Evolutionary conservation across 1,284 basidiomycete species (phyloP).

Genomic region (Microbotryum silenes-acaulis): DNA sequence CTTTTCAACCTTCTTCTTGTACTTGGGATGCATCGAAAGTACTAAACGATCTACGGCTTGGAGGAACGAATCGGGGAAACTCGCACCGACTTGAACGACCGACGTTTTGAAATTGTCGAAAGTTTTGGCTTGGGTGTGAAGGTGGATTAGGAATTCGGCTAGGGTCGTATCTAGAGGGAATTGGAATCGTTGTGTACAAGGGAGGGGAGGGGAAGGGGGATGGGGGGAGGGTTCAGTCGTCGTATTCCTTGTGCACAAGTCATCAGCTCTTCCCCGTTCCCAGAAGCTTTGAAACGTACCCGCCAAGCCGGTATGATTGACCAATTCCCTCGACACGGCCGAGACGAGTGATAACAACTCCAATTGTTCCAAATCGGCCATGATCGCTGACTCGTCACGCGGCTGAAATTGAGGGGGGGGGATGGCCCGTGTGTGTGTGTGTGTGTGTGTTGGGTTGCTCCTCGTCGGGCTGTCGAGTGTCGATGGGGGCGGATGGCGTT

Average conservation of each 20-base stretch:
- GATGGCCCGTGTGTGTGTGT: background rate
- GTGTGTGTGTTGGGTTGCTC: background rate
- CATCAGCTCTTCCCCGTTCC: background rate
- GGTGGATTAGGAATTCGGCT: conserved; percentile 88
- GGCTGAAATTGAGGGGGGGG: too few species aligned
- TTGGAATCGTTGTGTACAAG: conserved; percentile 48
- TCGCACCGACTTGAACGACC: conserved; percentile 70
- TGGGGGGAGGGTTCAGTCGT: too few species aligned
- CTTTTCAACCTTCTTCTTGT: conserved; percentile 66
- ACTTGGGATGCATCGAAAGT: conserved; percentile 88
- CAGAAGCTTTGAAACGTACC: background rate
- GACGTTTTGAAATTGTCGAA: conserved; percentile 72
- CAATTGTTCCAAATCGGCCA: conserved; percentile 48
- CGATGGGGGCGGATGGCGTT: too few species aligned
- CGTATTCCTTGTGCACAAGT: too few species aligned
- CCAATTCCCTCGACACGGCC: conserved; percentile 80
- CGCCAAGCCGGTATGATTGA: conserved; percentile 57
- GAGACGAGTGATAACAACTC: conserved; percentile 81
- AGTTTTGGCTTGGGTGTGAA: conserved; percentile 76
- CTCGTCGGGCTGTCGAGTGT: background rate
- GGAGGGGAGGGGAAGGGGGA: background rate
- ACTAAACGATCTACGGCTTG: conserved; percentile 91
- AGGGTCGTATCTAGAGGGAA: conserved; percentile 67
- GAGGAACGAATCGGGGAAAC: conserved; percentile 81
- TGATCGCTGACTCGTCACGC: background rate